Evolutionary conservation across 176 grass and related monocot species (phyloP).

Genomic region (Aegilops longissima): DNA sequence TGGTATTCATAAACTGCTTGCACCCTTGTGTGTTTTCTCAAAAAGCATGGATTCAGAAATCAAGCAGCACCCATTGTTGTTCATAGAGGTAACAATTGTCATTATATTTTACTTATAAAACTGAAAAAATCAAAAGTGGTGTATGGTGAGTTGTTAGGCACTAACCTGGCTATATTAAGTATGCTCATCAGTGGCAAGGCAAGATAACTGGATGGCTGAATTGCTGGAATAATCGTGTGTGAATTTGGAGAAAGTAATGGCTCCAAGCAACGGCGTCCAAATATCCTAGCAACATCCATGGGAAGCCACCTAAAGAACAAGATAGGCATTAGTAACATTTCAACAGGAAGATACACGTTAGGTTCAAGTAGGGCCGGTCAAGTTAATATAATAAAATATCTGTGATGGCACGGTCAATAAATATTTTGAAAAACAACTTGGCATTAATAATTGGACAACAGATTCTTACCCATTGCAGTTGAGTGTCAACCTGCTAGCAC

Average conservation of each 20-base stretch:
- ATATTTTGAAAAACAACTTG: conserved; percentile 4
- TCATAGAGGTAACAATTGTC: conserved; percentile 30
- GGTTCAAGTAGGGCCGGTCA: neutral
- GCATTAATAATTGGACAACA: neutral
- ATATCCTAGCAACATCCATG: conserved; percentile 81
- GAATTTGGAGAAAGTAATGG: conserved; percentile 88
- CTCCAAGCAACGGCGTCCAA: conserved; percentile 64
- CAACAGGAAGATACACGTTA: neutral
- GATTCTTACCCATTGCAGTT: conserved; percentile 92
- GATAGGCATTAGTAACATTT: conserved; percentile 12
- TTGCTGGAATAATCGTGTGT: conserved; percentile 55
- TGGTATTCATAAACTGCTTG: conserved; percentile 13
- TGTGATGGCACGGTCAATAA: neutral
- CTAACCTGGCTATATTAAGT: conserved; percentile 96
- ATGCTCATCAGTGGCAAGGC: conserved; percentile 93
- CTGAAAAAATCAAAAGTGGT: conserved; percentile 6
- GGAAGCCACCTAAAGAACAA: conserved; percentile 83
- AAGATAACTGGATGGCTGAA: conserved; percentile 81
- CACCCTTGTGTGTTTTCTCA: conserved; percentile 19
- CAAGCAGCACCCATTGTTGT: conserved; percentile 7
- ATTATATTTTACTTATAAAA: conserved; percentile 20
- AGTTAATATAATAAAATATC: neutral
- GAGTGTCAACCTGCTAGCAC: conserved; percentile 82
- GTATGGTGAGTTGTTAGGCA: conserved; percentile 16
- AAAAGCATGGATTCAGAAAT: conserved; percentile 38